Evolutionary conservation across 768 basidiomycete species (phyloP).

Genomic region (Boletus tomentosulus): DNA sequence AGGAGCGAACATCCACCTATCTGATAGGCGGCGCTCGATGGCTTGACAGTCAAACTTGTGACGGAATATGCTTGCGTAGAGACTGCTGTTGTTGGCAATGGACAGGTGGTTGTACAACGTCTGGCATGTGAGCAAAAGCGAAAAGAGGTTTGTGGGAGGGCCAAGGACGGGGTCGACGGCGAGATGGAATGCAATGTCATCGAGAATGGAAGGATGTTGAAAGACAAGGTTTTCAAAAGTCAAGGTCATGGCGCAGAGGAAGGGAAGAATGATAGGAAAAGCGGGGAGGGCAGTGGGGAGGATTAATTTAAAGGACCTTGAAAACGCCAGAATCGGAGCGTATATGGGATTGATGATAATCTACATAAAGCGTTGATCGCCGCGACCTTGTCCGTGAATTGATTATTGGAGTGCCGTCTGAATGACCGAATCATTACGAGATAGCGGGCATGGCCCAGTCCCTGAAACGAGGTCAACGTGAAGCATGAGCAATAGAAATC

Average conservation of each 20-base stretch:
- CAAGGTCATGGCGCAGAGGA: neutral
- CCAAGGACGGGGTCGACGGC: constrained; percentile 37
- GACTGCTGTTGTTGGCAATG: constrained; percentile 32
- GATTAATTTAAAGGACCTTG: constrained; percentile 25
- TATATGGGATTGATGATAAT: constrained; percentile 35
- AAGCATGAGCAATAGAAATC: neutral
- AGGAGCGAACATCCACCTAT: constrained; percentile 34
- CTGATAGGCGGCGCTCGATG: constrained; percentile 35
- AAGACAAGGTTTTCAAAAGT: constrained; percentile 19
- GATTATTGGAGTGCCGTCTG: constrained; percentile 20
- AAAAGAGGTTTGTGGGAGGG: constrained; percentile 38
- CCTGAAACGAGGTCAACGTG: constrained; percentile 26
- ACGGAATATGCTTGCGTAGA: constrained; percentile 43
- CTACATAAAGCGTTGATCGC: constrained; percentile 35
- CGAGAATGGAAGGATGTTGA: constrained; percentile 21
- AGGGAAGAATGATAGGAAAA: neutral
- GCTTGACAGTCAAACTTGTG: constrained; percentile 44
- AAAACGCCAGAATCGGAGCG: constrained; percentile 27
- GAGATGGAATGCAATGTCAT: constrained; percentile 42
- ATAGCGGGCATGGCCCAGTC: constrained; percentile 21
- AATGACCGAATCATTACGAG: constrained; percentile 35
- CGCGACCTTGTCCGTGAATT: constrained; percentile 33
- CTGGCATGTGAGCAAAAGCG: constrained; percentile 38
- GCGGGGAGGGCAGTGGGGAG: constrained; percentile 10
- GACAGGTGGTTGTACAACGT: constrained; percentile 35